phyloP scores from a whole-genome alignment of 257 asterid species.

The Solanum ossicruentum region DNA sequence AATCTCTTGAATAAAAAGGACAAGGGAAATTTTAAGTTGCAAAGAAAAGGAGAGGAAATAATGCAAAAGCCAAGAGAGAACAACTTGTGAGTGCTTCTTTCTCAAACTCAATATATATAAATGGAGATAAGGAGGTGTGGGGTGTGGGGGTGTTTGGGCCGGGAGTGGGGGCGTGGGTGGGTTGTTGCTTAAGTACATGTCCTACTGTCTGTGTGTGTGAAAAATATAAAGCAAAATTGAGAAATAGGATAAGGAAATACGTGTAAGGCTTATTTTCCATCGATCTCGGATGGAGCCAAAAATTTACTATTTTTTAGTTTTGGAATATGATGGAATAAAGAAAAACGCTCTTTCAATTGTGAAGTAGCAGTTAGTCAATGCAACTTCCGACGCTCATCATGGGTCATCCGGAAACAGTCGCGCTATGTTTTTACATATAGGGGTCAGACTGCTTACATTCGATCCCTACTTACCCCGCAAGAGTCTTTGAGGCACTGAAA shows the following conservation, averaged over 20 bases:
- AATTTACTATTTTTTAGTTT: too few species aligned
- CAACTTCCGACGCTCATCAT: too few species aligned
- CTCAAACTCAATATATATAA: slow-evolving; percentile 1
- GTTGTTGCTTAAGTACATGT: not conserved
- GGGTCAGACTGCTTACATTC: too few species aligned
- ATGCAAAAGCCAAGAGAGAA: not conserved
- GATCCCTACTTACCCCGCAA: too few species aligned
- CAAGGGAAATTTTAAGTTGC: not conserved
- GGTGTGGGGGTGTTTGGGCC: not conserved
- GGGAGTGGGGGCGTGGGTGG: not conserved
- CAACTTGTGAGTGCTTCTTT: not conserved
- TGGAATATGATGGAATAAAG: too few species aligned
- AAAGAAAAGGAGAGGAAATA: not conserved
- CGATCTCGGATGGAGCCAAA: too few species aligned
- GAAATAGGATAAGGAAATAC: not conserved
- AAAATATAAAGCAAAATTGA: not conserved
- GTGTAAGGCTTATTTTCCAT: not conserved
- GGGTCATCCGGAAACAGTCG: too few species aligned
- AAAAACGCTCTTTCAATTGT: too few species aligned
- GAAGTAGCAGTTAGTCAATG: too few species aligned
- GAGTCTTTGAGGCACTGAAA: too few species aligned
- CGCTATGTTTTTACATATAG: too few species aligned
- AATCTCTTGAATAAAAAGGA: not conserved
- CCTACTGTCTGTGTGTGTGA: not conserved
- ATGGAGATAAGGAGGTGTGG: slow-evolving; percentile 7